Evolutionary conservation across 2,329 filamentous ascomycete species (phyloP), one percentile per base, ranked within the genome.

Genomic region (Exserohilum turcica): DNA sequence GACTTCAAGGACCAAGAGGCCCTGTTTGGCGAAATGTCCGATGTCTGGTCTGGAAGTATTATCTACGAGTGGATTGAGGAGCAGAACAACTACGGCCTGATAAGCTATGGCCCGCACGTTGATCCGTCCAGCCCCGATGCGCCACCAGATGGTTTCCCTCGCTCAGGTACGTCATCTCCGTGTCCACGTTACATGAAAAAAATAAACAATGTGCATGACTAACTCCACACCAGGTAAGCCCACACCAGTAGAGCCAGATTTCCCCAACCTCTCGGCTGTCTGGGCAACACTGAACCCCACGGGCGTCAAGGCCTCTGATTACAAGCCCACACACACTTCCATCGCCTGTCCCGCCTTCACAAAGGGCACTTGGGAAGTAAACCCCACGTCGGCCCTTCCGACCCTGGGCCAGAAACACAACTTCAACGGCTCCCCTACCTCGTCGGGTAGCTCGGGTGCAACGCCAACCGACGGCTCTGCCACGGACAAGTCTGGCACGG

Each of bases 41-140:
- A 80, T 76, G 85, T 79, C 24, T 87, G 84, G 81, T 92, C 89
- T 45, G 91, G 91, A 48, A 82, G 89, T 47, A 92, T 96, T 58
- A 81, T 95, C 61, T 95, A 96, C 75, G 91, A 96, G 72, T 96
- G 91, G 91, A 91, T 95, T 58, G 78, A 93, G 70, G 91, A 95
- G 74, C 79, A 83, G 44, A 95, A 96, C 74, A 76, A 90, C 66
- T 96, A 95, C 73, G 91, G 91, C 33, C 80, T 96, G 31, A 83
- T 95, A 64, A 86, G 82, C 16, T 96, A 96, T 70, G 90, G 88
- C 1, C 77, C 83, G 3, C 74, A 79, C n/a, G 81, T 80, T 9
- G 80, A 79, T 31, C 76, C 80, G 18, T 74, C 80, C 1, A 64
- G 65, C 16, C 64, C 73, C 2, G 60, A 57, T 39, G 67, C 80